phyloP scores from a whole-genome alignment of 495 filamentous ascomycete genomes.

The Penicillium parvum region DNA sequence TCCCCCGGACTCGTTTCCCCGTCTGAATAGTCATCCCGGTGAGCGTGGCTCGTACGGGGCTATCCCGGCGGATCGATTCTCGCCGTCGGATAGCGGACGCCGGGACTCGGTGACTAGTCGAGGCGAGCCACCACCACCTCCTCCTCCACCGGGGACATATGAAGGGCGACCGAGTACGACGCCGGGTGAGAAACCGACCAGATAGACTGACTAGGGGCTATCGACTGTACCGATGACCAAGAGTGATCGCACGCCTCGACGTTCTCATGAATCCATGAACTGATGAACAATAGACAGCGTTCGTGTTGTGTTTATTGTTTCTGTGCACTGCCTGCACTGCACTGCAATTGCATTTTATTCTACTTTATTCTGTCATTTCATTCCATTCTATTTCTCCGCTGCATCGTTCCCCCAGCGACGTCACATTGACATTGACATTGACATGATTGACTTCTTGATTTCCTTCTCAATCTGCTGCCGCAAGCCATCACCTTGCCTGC shows the following conservation, averaged over 20 bases:
- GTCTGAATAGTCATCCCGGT: slow-evolving; percentile 18
- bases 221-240: no score
- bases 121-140: slow-evolving; percentile 13
- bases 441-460: no score
- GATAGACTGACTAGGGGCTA: no score
- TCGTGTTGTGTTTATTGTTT: slow-evolving; percentile 19
- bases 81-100: slow-evolving; percentile 28
- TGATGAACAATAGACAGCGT: slow-evolving; percentile 29
- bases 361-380: not conserved
- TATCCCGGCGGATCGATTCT: slow-evolving; percentile 24
- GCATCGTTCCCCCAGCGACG: no score
- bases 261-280: slow-evolving; percentile 22
- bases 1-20: slow-evolving; percentile 25
- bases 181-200: slow-evolving; percentile 18
- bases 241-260: slow-evolving; percentile 3
- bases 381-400: not conserved
- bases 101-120: slow-evolving; percentile 20
- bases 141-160: slow-evolving; percentile 8
- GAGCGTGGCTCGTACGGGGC: slow-evolving; percentile 15
- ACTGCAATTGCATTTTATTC: not conserved
- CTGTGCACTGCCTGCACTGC: slow-evolving; percentile 1
- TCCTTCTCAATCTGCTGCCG: no score
- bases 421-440: no score
- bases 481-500: no score
- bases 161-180: slow-evolving; percentile 14